Conservation (phyloP, 805 yeast species). For the Gaillardinia entomophila region DNA sequence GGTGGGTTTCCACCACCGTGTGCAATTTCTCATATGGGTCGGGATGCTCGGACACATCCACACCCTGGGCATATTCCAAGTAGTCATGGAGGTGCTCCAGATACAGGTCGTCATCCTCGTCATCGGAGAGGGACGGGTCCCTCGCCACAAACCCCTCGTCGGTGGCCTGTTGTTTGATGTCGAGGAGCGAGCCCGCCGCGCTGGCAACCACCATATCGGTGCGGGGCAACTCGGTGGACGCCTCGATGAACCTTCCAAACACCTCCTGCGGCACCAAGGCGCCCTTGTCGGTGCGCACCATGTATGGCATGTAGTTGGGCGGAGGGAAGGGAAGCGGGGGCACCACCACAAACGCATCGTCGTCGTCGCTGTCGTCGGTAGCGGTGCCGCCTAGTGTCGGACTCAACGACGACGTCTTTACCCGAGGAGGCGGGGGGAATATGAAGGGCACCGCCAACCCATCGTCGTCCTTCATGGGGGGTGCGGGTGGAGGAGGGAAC, state of each 20-base stretch:
- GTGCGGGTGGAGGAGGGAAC: slow-evolving; percentile 39
- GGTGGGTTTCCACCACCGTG: background rate
- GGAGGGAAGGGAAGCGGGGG: slow-evolving; percentile 44
- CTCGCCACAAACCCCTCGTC: slow-evolving; percentile 25
- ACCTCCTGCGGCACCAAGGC: slow-evolving; percentile 31
- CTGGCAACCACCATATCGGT: slow-evolving; percentile 42
- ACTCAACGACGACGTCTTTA: slow-evolving; percentile 10
- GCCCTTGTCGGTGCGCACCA: slow-evolving; percentile 30
- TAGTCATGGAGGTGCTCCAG: slow-evolving; percentile 17
- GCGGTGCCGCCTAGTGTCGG: slow-evolving; percentile 1
- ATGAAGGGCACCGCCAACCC: slow-evolving; percentile 41
- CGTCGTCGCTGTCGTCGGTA: slow-evolving; percentile 4
- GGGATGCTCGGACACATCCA: slow-evolving; percentile 15
- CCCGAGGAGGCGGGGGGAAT: slow-evolving; percentile 36
- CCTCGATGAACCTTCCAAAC: slow-evolving; percentile 29
- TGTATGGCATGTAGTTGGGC: slow-evolving; percentile 40
- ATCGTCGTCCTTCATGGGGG: slow-evolving; percentile 7
- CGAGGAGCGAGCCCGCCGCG: slow-evolving; percentile 40
- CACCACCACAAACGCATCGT: slow-evolving; percentile 6
- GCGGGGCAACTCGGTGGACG: slow-evolving; percentile 30
- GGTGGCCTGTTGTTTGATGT: slow-evolving; percentile 26
- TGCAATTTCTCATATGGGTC: slow-evolving; percentile 11
- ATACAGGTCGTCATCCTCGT: slow-evolving; percentile 5
- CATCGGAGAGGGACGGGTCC: slow-evolving; percentile 5
- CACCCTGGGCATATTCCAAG: slow-evolving; percentile 14